Conservation (phyloP, 768 basidiomycete species). For the Dentipellis sp. region DNA sequence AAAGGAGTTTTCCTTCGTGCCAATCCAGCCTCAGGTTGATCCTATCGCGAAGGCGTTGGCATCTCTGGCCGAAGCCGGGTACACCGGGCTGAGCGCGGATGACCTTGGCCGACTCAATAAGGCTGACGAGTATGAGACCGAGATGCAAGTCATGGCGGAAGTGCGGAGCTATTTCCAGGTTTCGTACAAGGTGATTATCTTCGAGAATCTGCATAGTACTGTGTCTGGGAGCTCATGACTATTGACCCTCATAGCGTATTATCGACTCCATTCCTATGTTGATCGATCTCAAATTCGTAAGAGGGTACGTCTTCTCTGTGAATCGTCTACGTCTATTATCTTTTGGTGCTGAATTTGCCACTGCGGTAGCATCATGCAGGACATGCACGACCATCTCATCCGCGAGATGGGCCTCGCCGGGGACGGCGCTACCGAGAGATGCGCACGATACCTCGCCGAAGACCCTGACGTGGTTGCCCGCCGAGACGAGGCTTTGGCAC, state of each 20-base stretch:
- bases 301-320: slow-evolving; percentile 5
- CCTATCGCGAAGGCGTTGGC: not conserved
- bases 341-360: not conserved
- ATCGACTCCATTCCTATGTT: slow-evolving; percentile 33
- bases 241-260: slow-evolving; percentile 25
- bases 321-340: not conserved
- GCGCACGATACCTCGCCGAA: slow-evolving; percentile 13
- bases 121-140: slow-evolving; percentile 30
- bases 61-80: too few species aligned
- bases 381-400: not conserved
- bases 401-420: slow-evolving; percentile 10
- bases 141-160: slow-evolving; percentile 34
- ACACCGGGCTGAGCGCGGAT: slow-evolving; percentile 11
- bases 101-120: slow-evolving; percentile 26
- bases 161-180: slow-evolving; percentile 38
- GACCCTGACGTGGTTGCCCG: slow-evolving; percentile 1
- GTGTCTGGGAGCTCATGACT: not conserved
- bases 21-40: not conserved
- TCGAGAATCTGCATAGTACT: not conserved
- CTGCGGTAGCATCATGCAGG: not conserved
- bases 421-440: not conserved
- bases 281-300: slow-evolving; percentile 15
- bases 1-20: not conserved
- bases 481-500: not conserved
- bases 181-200: slow-evolving; percentile 30